Base-by-base conservation (phyloP, 2,329 filamentous ascomycete species). In the Lecanoromycetidae sp. region DNA sequence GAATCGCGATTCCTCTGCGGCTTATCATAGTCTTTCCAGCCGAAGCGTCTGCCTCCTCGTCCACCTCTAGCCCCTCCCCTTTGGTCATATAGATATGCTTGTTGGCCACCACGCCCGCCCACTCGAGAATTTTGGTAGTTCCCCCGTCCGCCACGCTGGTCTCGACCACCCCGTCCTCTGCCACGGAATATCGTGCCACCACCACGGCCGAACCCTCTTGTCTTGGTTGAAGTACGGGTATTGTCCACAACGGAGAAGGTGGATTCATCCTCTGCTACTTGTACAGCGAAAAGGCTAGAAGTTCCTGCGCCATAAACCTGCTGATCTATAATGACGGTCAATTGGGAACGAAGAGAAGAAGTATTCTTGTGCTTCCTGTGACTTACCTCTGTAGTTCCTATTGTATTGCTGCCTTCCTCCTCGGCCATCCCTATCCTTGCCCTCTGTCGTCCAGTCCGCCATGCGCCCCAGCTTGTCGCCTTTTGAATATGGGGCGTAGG, bases 1-100 rank as follows among this genome's bases (percentile, higher is more conserved):
- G 90, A 84, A 70, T 98, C 91, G 52, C 91, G 85, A 69, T 94
- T 95, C 61, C 91, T 82, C 66, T 90, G 79, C 52, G 91, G 91
- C 80, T 96, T 96, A 72, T 98, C 91, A 64, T 87, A 94, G 65
- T 98, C 91, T 70, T 91, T 94, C 90, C 91, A 96, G 63, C 91
- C 91, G 61, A 95, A 95, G 57, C 91, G 80, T 57, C 91, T 82
- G 43, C 86, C 80, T 55, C 84, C 72, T 37, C 80, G 79, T 59
- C 81, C 80, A 46, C 80, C 75, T 47, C 45, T 30, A 35, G 45
- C 45, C 44, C 76, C 82, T 51, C 75, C 74, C 53, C 80, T 75
- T 61, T 78, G 78, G 60, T 91, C 84, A 61, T 87, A 86, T 57
- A 74, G 74, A 52, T 71, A 69, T 54, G 75, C 74, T 48, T 63